Conservation (phyloP, 2,329 filamentous ascomycete species). For the Pseudogymnoascus sp. region DNA sequence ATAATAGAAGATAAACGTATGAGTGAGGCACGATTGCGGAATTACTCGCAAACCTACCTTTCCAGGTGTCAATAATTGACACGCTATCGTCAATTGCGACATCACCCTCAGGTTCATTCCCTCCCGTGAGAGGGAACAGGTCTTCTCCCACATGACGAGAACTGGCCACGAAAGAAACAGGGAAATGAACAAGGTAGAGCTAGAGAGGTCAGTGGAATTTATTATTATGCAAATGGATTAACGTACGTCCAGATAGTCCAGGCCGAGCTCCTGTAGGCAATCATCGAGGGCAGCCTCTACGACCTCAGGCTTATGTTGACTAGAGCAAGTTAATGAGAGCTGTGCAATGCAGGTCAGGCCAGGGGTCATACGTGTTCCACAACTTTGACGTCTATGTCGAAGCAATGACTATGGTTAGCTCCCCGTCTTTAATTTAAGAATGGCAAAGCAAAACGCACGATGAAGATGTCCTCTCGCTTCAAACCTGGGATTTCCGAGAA, state of each 20-base stretch:
- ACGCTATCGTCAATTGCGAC: conserved; percentile 37
- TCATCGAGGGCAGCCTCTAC: conserved; percentile 48
- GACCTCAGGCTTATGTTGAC: conserved; percentile 52
- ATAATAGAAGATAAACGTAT: background rate
- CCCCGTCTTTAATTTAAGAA: background rate
- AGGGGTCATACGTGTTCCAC: conserved; percentile 38
- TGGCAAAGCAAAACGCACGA: conserved; percentile 24
- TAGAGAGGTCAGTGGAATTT: conserved; percentile 15
- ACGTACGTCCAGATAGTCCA: conserved; percentile 48
- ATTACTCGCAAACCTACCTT: conserved; percentile 24
- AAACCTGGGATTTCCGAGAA: conserved; percentile 38
- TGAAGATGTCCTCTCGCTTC: conserved; percentile 47
- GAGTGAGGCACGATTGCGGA: conserved; percentile 20
- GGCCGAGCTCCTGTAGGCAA: conserved; percentile 45
- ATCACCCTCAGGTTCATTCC: conserved; percentile 26
- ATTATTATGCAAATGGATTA: background rate
- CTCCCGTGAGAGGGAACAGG: conserved; percentile 38
- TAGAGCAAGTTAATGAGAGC: background rate
- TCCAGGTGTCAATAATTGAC: conserved; percentile 37
- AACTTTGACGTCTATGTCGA: conserved; percentile 53
- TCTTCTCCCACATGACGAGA: conserved; percentile 25
- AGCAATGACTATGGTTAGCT: background rate
- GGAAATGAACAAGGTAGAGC: conserved; percentile 59
- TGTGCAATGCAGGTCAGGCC: background rate
- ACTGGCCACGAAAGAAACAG: conserved; percentile 35